phyloP scores from a whole-genome alignment of 23 red algal genomes.

The Pyropia yezoensis region DNA sequence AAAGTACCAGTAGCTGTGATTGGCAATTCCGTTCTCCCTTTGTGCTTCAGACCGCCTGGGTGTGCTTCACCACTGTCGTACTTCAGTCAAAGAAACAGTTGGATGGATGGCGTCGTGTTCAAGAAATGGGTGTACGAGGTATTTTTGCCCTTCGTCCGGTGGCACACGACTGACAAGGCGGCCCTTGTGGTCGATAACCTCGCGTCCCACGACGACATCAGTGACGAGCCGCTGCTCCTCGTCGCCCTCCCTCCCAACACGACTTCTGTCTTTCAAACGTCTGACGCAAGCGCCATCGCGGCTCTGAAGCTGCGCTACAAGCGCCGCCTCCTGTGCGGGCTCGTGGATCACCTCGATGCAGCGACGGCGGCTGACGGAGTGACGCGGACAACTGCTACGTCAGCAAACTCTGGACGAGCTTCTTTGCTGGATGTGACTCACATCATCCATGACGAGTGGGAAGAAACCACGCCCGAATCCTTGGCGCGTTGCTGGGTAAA shows the following conservation, averaged over 20 bases:
- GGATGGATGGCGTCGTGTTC: conserved; percentile 6
- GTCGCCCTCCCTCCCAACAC: conserved; percentile 1
- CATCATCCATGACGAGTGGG: no score
- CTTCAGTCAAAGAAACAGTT: conserved; percentile 1
- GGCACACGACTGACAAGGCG: conserved; percentile 2
- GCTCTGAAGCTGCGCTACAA: conserved; percentile 2
- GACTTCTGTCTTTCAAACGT: background rate
- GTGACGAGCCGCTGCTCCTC: conserved; percentile 3
- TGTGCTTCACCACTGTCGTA: background rate
- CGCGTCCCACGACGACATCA: conserved; percentile 2
- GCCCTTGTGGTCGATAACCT: conserved; percentile 6
- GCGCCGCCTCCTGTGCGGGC: background rate
- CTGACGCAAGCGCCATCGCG: conserved; percentile 4
- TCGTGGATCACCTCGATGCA: background rate
- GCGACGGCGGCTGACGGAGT: no score
- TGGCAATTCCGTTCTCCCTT: background rate
- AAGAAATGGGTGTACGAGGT: background rate
- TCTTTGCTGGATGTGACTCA: no score
- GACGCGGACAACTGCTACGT: no score
- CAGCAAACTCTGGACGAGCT: no score
- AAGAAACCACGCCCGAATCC: no score
- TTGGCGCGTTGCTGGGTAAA: no score
- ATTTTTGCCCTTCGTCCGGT: conserved; percentile 3
- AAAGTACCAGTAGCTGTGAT: conserved; percentile 2
- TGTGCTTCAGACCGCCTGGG: background rate